Conservation (phyloP, 179 eudicot genomes). For the Beta lomatogona region DNA sequence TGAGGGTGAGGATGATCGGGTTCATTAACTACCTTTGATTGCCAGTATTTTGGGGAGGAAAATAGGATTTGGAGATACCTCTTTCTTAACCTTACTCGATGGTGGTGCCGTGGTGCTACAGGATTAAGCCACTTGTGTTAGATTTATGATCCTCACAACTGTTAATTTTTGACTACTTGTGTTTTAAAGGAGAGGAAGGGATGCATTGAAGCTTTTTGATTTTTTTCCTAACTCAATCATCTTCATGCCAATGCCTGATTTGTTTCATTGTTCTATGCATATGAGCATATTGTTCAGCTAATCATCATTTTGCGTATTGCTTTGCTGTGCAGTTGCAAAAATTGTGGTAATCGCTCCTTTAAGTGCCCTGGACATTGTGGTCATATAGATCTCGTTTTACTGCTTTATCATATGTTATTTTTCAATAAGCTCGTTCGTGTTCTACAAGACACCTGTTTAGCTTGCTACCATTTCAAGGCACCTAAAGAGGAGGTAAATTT, state of each 20-base stretch:
- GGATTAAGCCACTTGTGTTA: too few relatives aligned
- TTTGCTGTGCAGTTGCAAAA: conserved; percentile 64
- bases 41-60: too few relatives aligned
- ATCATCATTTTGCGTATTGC: neutral
- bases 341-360: conserved; percentile 68
- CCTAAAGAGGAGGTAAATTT: conserved; percentile 48
- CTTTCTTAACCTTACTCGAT: too few relatives aligned
- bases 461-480: conserved; percentile 66
- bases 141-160: too few relatives aligned
- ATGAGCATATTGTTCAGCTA: too few relatives aligned
- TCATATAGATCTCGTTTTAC: conserved; percentile 71
- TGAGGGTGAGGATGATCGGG: too few relatives aligned
- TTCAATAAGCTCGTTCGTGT: conserved; percentile 53
- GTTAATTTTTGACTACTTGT: too few relatives aligned
- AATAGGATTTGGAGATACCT: too few relatives aligned
- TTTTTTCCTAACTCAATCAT: neutral
- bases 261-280: neutral
- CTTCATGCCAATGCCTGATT: neutral
- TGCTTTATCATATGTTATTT: conserved; percentile 73
- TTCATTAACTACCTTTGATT: too few relatives aligned
- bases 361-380: conserved; percentile 96
- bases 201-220: neutral
- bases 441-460: conserved; percentile 70
- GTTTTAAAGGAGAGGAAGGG: too few relatives aligned
- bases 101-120: too few relatives aligned